Conservation (phyloP, 2,329 filamentous ascomycete genomes). For the Aspergillus persii region DNA sequence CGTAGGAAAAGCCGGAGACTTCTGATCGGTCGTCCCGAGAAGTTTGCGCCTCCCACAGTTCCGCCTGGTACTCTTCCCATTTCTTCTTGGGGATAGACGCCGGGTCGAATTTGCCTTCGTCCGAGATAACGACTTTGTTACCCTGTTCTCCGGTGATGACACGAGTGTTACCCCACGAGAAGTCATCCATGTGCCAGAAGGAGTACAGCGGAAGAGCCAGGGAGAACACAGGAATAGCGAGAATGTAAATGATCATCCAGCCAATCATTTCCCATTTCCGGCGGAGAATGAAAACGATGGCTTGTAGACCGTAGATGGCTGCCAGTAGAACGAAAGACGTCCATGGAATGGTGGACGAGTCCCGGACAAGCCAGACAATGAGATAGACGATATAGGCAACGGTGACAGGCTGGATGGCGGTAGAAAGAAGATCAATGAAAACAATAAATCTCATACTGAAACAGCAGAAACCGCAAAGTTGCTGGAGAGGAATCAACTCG, state of each 20-base stretch:
- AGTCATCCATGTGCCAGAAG: conserved; percentile 99
- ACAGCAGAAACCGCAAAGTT: conserved; percentile 99
- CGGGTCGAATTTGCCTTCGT: conserved; percentile 98
- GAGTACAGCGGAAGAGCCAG: conserved; percentile 87
- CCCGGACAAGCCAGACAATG: conserved; percentile 67
- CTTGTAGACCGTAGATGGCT: conserved; percentile 96
- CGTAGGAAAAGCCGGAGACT: conserved; percentile 90
- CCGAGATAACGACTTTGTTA: conserved; percentile 86
- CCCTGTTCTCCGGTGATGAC: conserved; percentile 92
- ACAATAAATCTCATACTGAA: conserved; percentile 99
- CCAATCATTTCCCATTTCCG: conserved; percentile 99
- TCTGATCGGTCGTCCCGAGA: conserved; percentile 79
- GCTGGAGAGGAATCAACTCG: conserved; percentile 86
- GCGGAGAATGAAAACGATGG: conserved; percentile 91
- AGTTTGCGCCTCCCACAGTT: conserved; percentile 96
- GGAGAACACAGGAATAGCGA: conserved; percentile 88
- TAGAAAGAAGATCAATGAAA: conserved; percentile 89
- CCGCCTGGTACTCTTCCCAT: conserved; percentile 98
- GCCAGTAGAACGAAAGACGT: conserved; percentile 87
- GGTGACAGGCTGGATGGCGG: conserved; percentile 86
- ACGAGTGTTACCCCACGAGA: conserved; percentile 98
- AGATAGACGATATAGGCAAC: conserved; percentile 88
- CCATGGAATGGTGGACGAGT: conserved; percentile 67
- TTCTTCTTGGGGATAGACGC: conserved; percentile 91
- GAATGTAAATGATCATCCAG: conserved; percentile 96